Evolutionary conservation across 2,329 filamentous ascomycete genomes (phyloP).

Genomic region (Ampelomyces quisqualis): DNA sequence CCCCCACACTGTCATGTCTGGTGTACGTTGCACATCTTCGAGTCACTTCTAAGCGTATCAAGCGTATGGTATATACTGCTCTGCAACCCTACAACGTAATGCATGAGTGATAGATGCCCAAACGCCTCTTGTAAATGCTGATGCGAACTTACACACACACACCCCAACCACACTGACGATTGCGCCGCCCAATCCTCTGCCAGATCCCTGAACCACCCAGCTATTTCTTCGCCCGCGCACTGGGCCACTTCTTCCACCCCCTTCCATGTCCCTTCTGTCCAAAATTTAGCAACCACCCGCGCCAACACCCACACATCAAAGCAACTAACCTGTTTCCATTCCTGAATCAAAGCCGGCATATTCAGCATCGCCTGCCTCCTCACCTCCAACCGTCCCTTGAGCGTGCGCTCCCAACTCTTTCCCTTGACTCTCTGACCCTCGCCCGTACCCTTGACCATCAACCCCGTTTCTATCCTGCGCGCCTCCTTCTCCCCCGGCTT

Average conservation of each 20-base stretch:
- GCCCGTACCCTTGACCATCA: constrained; percentile 89
- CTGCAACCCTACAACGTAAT: not conserved
- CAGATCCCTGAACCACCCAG: not conserved
- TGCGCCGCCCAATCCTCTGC: too few species aligned
- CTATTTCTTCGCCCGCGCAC: constrained; percentile 29
- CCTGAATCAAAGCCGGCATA: constrained; percentile 88
- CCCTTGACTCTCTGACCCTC: constrained; percentile 93
- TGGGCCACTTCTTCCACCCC: constrained; percentile 75
- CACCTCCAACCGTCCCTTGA: constrained; percentile 81
- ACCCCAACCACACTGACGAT: too few species aligned
- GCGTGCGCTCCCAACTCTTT: constrained; percentile 84
- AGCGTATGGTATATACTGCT: not conserved
- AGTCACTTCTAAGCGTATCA: not conserved
- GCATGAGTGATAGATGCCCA: not conserved
- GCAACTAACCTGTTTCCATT: constrained; percentile 65
- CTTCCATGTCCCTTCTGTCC: constrained; percentile 66
- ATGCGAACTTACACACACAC: too few species aligned
- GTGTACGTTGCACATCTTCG: not conserved
- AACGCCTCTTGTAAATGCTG: not conserved
- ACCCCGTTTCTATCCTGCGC: constrained; percentile 72
- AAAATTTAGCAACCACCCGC: not conserved
- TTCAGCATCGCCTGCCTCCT: constrained; percentile 88
- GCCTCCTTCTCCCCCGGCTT: constrained; percentile 69
- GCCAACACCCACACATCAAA: too few species aligned
- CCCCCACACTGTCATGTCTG: constrained; percentile 10